Evolutionary conservation across 148 eudicot genomes (phyloP).

Genomic region (Cornus suecica): DNA sequence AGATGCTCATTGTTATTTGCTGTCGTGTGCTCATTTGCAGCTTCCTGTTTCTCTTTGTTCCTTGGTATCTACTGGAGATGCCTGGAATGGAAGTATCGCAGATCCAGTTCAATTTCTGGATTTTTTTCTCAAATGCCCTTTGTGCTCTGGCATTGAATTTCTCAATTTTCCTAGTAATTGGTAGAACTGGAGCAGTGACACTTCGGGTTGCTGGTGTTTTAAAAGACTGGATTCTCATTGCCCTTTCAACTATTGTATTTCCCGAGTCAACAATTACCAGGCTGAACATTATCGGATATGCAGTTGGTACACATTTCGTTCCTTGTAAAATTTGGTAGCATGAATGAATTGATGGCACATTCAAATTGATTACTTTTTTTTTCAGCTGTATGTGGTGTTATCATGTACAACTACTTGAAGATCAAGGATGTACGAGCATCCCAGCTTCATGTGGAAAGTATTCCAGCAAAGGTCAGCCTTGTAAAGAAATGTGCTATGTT

Average conservation of each 20-base stretch:
- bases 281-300: conserved; percentile 81
- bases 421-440: conserved; percentile 51
- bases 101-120: conserved; percentile 81
- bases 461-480: conserved; percentile 42
- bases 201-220: conserved; percentile 85
- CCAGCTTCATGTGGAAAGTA: conserved; percentile 38
- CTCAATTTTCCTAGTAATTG: conserved; percentile 81
- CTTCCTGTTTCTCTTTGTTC: conserved; percentile 70
- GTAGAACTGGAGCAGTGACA: conserved; percentile 88
- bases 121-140: conserved; percentile 82
- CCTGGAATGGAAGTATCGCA: conserved; percentile 68
- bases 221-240: conserved; percentile 86
- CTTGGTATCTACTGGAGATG: conserved; percentile 85
- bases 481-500: neutral
- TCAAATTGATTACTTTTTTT: neutral
- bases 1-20: conserved; percentile 6
- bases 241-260: conserved; percentile 74
- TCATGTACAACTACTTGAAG: conserved; percentile 75
- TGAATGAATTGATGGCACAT: neutral
- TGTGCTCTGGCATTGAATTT: conserved; percentile 85
- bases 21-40: conserved; percentile 39
- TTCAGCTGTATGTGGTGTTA: conserved; percentile 65
- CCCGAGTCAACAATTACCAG: conserved; percentile 78
- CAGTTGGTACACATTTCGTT: conserved; percentile 48
- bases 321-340: neutral